Base-by-base conservation (phyloP, 257 asterid species). In the Petrea volubilis region DNA sequence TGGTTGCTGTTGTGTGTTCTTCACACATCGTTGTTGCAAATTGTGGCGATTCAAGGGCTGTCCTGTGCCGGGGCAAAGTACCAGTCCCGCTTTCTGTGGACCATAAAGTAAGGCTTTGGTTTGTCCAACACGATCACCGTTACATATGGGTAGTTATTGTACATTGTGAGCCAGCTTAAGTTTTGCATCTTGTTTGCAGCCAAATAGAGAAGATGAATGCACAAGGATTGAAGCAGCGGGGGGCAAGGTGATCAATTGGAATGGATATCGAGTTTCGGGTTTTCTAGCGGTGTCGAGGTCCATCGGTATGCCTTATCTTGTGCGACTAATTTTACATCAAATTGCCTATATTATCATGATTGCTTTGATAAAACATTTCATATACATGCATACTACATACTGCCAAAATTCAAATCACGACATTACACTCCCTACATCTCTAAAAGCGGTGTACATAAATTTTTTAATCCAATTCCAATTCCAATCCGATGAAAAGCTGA, bases 31-130 rank as follows among this genome's bases (percentile, higher is more conserved):
- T 90, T 23, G 93, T 88, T 47, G 95, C 93, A 0, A 90, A 90
- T 71, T 88, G 95, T 74, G 97, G 97, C 4, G 97, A 90, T 81
- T 90, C 97, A 3, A 83, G 96, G 79, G 97, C 93, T 38, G 96
- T 90, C 57, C 78, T 90, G 40, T 75, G 78, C 72, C 86, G 96
- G 28, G 93, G 85, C 29, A 86, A 81, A 72, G 57, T 38, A 13
- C 77, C 96, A 14, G 51, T 84, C 72, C 85, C 96, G 6, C 62
- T 90, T 50, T 84, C 97, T 5, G 55, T 85, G 2, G 97, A 90
- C 78, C 97, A 90, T 70, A 90, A 86, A 77, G 97, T 90, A 77
- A 60, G 82, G 52, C 29, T 68, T 43, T 33, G 25, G 12, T 64
- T 44, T 65, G 64, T 60, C 7, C 18, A 31, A 24, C 9, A 29